These are phyloP conservation scores for Diaporthe destruens DNA, from an alignment of 2,329 filamentous ascomycete species.

Conservation along the genomic window DNA sequence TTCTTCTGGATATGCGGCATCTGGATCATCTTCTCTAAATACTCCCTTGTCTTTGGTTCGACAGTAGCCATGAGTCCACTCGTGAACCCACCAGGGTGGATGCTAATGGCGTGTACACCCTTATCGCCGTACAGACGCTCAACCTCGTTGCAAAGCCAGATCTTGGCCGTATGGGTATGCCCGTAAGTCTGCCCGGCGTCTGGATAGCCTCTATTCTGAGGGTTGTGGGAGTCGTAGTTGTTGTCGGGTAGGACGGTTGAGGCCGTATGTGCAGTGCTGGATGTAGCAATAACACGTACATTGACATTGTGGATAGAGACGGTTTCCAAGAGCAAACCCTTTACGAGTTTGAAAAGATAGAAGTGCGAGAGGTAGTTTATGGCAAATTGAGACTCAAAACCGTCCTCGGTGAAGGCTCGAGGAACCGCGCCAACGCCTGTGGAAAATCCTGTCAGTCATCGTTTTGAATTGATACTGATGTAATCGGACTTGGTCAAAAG, in stretches of 20 bases:
- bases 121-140: slow-evolving; percentile 56
- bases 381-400: slow-evolving; percentile 43
- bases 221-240: slow-evolving; percentile 2
- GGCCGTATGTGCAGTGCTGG: slow-evolving; percentile 4
- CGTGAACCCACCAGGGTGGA: slow-evolving; percentile 56
- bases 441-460: not conserved
- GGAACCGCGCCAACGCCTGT: slow-evolving; percentile 37
- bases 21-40: slow-evolving; percentile 39
- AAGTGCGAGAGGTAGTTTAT: slow-evolving; percentile 46
- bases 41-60: slow-evolving; percentile 41
- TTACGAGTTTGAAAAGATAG: slow-evolving; percentile 58
- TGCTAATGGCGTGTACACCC: slow-evolving; percentile 54
- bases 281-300: not conserved
- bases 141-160: slow-evolving; percentile 60
- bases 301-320: not conserved
- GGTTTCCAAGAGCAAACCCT: slow-evolving; percentile 37
- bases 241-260: not conserved
- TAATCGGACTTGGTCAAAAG: not conserved
- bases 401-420: slow-evolving; percentile 38
- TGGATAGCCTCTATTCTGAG: not conserved
- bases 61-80: slow-evolving; percentile 47
- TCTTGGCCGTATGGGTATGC: slow-evolving; percentile 59
- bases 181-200: slow-evolving; percentile 51
- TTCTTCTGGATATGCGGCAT: not conserved
- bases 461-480: not conserved